Evolutionary conservation across 2,329 filamentous ascomycete species (phyloP), one percentile per base, ranked within the genome.

Genomic region (Trichophyton benhamiae): DNA sequence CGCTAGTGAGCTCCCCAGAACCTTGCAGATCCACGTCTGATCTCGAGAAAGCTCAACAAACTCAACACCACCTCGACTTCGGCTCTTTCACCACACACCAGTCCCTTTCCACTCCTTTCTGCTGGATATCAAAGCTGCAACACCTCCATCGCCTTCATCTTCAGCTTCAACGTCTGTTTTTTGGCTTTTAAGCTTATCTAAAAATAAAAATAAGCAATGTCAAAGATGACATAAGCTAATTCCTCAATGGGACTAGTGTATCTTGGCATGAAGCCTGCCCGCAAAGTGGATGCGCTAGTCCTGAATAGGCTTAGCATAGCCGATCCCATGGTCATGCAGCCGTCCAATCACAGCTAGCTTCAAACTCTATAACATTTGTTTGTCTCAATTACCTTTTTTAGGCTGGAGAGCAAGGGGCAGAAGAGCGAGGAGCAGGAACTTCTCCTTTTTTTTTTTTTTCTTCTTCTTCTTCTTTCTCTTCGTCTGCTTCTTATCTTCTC

Each of bases 361-460:
- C 27, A 6, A 9, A 22, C 9, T 36, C 1, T 20, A 33, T 58
- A 42, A 15, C 44, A 33, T 17, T 46, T 44, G 57, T 22, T 48
- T 55, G 52, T 55, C 52, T 55, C 27, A 55, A 55, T 55, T 55
- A 15, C 52, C 52, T 55, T 55, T 55, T 36, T 27, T n/a, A 30
- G 52, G 52, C 25, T 8, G 15, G 49, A 5, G 20, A 25, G 41
- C 15, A 52, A 52, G 20, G 46, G 20, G 20, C 6, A 8, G 41
- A 44, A 44, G 41, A 44, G n/a, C 41, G 41, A 44, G 38, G 38
- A 42, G 13, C 9, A 42, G 15, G 33, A 38, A 38, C 25, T 33
- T 53, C 27, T 15, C 8, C 22, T 22, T 53, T 27, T 22, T 11
- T 20, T 20, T 20, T 20, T 15, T 52, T n/a, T 52, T 53, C 13